phyloP scores from a whole-genome alignment of 148 eudicot species.

The Bassia scoparia region DNA sequence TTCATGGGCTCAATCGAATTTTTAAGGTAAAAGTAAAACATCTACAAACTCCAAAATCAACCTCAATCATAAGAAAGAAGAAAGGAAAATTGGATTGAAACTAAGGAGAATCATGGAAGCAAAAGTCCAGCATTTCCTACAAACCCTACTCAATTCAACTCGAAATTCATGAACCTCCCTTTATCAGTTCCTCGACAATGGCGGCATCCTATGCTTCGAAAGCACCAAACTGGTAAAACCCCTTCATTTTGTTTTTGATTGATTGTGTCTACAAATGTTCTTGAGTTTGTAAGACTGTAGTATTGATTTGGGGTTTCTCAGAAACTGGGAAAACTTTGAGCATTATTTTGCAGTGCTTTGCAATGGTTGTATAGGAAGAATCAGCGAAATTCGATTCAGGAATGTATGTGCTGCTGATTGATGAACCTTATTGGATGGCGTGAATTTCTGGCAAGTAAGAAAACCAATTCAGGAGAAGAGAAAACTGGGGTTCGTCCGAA shows the following conservation, averaged over 20 bases:
- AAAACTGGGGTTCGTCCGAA: conserved; percentile 29
- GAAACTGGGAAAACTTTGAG: conserved; percentile 96
- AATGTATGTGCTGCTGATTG: conserved; percentile 27
- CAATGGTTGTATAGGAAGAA: conserved; percentile 77
- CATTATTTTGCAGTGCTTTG: conserved; percentile 83
- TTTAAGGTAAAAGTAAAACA: too few relatives aligned
- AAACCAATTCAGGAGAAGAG: conserved; percentile 37
- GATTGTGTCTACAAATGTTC: conserved; percentile 1
- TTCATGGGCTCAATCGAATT: too few relatives aligned
- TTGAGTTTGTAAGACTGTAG: neutral
- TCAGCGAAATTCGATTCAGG: conserved; percentile 8
- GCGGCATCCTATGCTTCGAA: conserved; percentile 96
- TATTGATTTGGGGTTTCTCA: conserved; percentile 16
- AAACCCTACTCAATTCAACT: conserved; percentile 84
- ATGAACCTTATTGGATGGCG: conserved; percentile 95
- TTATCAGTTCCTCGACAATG: conserved; percentile 68
- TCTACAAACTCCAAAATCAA: too few relatives aligned
- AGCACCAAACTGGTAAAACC: conserved; percentile 82
- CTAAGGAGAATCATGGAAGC: conserved; percentile 39
- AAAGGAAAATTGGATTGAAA: conserved; percentile 11
- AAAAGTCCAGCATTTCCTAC: conserved; percentile 76
- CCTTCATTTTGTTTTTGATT: neutral
- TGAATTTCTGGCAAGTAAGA: conserved; percentile 45
- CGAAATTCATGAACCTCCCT: conserved; percentile 78
- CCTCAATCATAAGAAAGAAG: neutral